Base-by-base conservation (phyloP, 257 asterid genomes). In the Knoxia roxburghii region DNA sequence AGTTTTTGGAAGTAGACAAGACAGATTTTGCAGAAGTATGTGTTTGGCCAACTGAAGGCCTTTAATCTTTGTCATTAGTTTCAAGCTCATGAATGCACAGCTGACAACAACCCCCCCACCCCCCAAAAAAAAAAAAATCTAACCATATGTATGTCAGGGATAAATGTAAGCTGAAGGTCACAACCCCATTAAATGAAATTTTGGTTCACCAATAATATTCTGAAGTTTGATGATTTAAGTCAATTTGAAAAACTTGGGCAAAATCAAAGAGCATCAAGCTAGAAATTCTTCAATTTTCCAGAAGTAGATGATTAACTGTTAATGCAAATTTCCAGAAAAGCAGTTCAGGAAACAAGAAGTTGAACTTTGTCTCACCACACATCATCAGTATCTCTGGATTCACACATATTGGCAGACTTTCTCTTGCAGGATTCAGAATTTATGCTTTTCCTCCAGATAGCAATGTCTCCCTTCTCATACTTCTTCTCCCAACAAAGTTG, bases 401-500 rank as follows among this genome's bases (percentile, higher is more conserved):
- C 70, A 65, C 96, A 89, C 72, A 71, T 77, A 41, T 79, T 76
- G 67, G 76, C 80, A 64, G 89, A 77, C 78, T 78, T 79, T 60
- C 85, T 80, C 69, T 20, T 65, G 84, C 98, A 91, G 41, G 95
- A 84, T 67, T 83, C 75, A 60, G 81, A 59, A 64, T 87, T 85
- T 32, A 76, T 66, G 70, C 73, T 91, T 72, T 91, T 91, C 79
- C 83, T 81, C 77, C 79, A 91, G 77, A 91, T 89, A 50, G 96
- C 96, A 54, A 84, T 66, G 73, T 91, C 98, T 39, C 95, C 96
- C 76, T 87, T 87, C 84, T 91, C 98, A 43, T 89, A 91, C 83
- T 91, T 89, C 65, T 91, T 91, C 85, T 91, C 98, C 98, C 98
- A 89, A 85, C 98, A 91, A 77, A 91, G 98, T 63, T 39, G 72